Conservation (phyloP, 176 grass and related monocot species). For the Bromus sterilis region DNA sequence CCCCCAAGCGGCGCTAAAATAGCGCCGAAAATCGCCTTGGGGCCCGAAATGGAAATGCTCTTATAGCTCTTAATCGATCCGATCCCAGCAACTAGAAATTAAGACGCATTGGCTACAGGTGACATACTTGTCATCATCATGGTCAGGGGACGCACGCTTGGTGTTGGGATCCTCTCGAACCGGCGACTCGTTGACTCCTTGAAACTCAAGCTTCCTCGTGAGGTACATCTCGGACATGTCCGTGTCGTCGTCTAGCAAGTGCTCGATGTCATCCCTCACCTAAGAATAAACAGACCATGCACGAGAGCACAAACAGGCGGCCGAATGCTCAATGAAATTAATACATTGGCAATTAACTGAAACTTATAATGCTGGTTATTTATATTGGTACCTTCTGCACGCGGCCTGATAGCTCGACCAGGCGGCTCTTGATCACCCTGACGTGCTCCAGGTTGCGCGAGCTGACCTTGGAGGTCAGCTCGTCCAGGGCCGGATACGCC, state of each 20-base stretch:
- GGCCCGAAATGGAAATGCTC: no score
- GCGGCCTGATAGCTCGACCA: conserved; percentile 56
- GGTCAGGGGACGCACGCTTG: neutral
- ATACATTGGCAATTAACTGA: neutral
- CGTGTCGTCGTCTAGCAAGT: conserved; percentile 56
- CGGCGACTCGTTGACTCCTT: conserved; percentile 14
- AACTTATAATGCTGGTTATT: no score
- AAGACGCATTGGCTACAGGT: neutral
- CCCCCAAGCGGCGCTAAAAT: no score
- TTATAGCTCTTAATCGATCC: neutral
- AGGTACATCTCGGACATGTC: conserved; percentile 62
- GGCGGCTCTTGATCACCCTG: conserved; percentile 69
- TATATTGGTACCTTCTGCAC: conserved; percentile 56
- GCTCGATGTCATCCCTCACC: conserved; percentile 68
- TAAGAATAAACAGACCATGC: neutral
- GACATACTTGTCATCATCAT: conserved; percentile 20
- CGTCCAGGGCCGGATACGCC: conserved; percentile 69
- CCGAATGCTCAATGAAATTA: neutral
- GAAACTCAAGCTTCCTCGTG: conserved; percentile 42
- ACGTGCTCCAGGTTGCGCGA: conserved; percentile 75
- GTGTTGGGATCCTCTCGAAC: conserved; percentile 22
- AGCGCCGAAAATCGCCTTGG: no score
- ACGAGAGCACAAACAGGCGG: neutral
- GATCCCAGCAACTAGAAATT: neutral
- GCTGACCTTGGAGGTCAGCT: conserved; percentile 79